Percentiles rank a stretch among this genome's conserved stretches.
phyloP scores from a whole-genome alignment of 2,329 filamentous ascomycete species.

The Fusarium sp. region DNA sequence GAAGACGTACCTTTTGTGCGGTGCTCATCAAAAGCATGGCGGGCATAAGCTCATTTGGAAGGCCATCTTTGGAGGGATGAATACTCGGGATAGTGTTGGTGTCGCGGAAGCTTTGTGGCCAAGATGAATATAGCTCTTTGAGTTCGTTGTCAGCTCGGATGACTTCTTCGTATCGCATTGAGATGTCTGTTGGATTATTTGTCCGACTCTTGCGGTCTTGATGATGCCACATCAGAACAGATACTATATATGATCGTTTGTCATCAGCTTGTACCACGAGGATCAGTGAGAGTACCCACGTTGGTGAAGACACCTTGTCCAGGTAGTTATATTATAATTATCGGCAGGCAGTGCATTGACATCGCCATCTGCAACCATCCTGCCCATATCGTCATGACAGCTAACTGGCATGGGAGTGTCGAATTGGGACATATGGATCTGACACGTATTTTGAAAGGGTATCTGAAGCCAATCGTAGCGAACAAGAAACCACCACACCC shows the following conservation, averaged over 20 bases:
- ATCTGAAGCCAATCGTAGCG: conserved; percentile 18
- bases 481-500: conserved; percentile 9
- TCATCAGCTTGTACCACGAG: rapidly evolving
- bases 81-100: neutral
- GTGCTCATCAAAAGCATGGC: conserved; percentile 15
- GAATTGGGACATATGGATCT: neutral
- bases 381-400: neutral
- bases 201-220: neutral
- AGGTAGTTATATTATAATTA: neutral
- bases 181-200: rapidly evolving
- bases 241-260: neutral
- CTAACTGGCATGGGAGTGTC: neutral
- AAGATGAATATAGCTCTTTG: conserved; percentile 1
- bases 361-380: neutral
- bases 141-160: neutral
- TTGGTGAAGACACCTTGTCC: neutral
- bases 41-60: neutral
- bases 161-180: neutral
- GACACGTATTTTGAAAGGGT: conserved; percentile 7
- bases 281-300: neutral
- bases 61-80: neutral
- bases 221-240: neutral
- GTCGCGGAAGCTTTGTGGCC: neutral
- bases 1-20: neutral
- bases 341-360: neutral